Percentiles rank a stretch among this genome's conserved stretches.
These are phyloP conservation scores for Suhomyces faveliae DNA, from an alignment of 805 yeast genomes.

Conservation along the genomic window DNA sequence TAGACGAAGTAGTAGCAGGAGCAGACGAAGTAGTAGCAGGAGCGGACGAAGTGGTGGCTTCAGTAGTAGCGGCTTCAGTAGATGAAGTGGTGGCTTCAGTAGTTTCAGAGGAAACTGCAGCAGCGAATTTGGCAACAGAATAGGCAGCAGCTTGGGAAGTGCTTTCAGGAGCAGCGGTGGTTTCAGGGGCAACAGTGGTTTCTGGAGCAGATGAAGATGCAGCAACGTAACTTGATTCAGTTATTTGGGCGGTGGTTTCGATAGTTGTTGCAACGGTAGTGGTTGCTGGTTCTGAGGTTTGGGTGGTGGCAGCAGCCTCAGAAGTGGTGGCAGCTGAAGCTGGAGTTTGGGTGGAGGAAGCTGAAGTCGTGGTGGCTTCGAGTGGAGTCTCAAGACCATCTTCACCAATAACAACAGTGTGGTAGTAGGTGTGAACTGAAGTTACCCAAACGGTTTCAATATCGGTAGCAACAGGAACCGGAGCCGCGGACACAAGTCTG, in stretches of 20 bases:
- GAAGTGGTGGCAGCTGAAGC: conserved; percentile 11
- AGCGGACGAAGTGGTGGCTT: conserved; percentile 7
- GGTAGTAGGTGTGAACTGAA: conserved; percentile 17
- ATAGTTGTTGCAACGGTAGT: neutral
- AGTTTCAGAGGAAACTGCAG: neutral
- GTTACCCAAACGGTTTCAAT: conserved; percentile 25
- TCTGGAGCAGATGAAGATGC: neutral
- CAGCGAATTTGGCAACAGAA: neutral
- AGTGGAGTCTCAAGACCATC: conserved; percentile 10
- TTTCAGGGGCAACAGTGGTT: neutral
- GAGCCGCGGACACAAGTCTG: conserved; percentile 17
- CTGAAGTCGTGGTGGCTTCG: conserved; percentile 13
- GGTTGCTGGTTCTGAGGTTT: neutral
- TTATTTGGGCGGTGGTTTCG: neutral
- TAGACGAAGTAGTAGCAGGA: conserved; percentile 12
- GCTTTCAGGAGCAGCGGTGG: neutral
- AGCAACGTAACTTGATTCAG: neutral
- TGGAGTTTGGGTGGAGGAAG: conserved; percentile 8
- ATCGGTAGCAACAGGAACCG: conserved; percentile 23
- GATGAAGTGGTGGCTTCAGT: conserved; percentile 7
- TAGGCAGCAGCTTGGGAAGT: conserved; percentile 1
- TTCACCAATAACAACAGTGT: conserved; percentile 15
- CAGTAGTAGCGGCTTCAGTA: conserved; percentile 2
- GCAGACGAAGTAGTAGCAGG: conserved; percentile 15
- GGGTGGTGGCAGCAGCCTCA: neutral